phyloP scores from a whole-genome alignment of 768 basidiomycete genomes.

The Pisolithus microcarpus region DNA sequence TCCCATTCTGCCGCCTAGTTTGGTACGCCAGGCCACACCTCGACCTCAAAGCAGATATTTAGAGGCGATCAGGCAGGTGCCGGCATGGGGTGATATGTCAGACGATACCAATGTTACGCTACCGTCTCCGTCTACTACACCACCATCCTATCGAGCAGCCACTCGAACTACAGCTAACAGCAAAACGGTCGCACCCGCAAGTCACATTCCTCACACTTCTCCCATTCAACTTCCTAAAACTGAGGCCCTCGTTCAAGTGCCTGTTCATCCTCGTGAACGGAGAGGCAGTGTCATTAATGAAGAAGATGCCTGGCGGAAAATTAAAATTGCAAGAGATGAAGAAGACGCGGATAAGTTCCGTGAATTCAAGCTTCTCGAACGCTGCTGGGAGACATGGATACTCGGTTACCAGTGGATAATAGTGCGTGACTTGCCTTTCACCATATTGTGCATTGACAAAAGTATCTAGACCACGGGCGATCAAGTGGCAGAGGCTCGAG shows the following conservation, averaged over 20 bases:
- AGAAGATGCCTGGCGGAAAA: constrained; percentile 73
- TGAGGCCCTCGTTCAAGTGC: constrained; percentile 12
- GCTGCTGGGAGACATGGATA: constrained; percentile 72
- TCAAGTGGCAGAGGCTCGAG: constrained; percentile 64
- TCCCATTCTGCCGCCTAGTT: constrained; percentile 21
- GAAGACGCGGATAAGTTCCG: constrained; percentile 64
- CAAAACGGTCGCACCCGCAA: constrained; percentile 10
- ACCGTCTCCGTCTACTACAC: constrained; percentile 33
- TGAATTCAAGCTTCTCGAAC: constrained; percentile 53
- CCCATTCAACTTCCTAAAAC: constrained; percentile 26
- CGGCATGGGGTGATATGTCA: constrained; percentile 31
- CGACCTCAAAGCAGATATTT: constrained; percentile 17
- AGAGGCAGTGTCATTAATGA: constrained; percentile 52
- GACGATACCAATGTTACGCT: constrained; percentile 30
- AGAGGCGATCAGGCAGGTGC: constrained; percentile 7
- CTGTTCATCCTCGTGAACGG: constrained; percentile 29
- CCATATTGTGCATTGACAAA: constrained; percentile 6
- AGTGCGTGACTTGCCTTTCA: constrained; percentile 39
- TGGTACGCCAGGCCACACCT: constrained; percentile 25
- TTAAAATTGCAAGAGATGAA: constrained; percentile 64
- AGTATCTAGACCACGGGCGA: constrained; percentile 56
- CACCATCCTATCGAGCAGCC: constrained; percentile 45
- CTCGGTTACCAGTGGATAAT: constrained; percentile 65
- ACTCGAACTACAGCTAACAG: constrained; percentile 22
- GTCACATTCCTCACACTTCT: constrained; percentile 12